Conservation (phyloP, 75 land plant genomes). For the Gnetum montanum region DNA sequence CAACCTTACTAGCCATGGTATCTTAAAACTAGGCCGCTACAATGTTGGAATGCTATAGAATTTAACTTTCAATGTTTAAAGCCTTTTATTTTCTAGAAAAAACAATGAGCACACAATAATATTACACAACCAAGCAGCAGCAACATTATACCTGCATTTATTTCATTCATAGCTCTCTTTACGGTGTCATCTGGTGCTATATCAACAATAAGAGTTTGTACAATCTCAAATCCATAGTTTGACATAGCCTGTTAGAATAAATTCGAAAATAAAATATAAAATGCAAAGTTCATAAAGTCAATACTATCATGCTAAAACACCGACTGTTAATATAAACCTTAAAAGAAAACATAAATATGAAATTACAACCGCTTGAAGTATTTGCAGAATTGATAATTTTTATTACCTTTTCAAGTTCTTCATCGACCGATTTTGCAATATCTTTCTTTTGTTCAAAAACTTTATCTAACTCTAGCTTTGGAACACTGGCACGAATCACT, state of each 20-base stretch:
- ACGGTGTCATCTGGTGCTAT: slow-evolving; percentile 84
- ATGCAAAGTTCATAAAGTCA: not conserved
- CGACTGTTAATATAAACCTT: too few species aligned
- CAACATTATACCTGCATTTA: slow-evolving; percentile 70
- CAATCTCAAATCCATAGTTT: slow-evolving; percentile 85
- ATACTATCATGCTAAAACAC: too few species aligned
- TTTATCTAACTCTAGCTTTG: slow-evolving; percentile 52
- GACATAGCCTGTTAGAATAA: slow-evolving; percentile 82
- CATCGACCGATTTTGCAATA: slow-evolving; percentile 42
- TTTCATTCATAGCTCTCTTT: slow-evolving; percentile 93
- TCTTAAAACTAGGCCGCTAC: too few species aligned
- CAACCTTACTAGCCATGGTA: too few species aligned
- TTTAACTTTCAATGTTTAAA: too few species aligned
- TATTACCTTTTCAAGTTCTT: slow-evolving; percentile 47
- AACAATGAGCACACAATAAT: too few species aligned
- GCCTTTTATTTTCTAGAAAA: too few species aligned
- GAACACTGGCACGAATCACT: slow-evolving; percentile 57
- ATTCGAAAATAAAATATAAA: not conserved
- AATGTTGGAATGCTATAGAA: too few species aligned
- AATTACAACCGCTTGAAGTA: too few species aligned
- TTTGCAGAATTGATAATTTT: too few species aligned
- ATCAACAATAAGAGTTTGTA: slow-evolving; percentile 90
- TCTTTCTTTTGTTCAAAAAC: slow-evolving; percentile 60
- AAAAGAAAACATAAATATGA: too few species aligned
- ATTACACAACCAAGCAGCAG: too few species aligned